Evolutionary conservation across 306 rosid genomes (phyloP).

Genomic region (Alnus glutinosa): DNA sequence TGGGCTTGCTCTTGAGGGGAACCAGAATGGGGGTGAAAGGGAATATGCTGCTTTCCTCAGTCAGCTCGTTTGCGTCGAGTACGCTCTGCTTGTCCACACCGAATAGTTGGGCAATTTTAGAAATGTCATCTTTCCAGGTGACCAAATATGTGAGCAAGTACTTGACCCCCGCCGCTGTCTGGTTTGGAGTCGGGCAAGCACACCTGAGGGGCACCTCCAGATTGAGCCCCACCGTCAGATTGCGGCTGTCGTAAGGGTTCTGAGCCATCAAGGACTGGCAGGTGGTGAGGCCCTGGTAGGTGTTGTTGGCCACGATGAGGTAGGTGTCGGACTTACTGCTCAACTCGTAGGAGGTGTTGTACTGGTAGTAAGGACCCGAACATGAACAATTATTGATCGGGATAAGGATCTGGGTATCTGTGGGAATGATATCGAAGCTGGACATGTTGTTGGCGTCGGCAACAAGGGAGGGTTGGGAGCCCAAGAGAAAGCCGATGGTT

Average conservation of each 20-base stretch:
- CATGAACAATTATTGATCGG: slow-evolving; percentile 61
- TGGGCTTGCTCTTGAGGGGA: slow-evolving; percentile 47
- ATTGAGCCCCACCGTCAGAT: slow-evolving; percentile 18
- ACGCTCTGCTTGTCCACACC: slow-evolving; percentile 31
- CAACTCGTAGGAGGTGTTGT: slow-evolving; percentile 46
- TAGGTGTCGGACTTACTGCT: slow-evolving; percentile 34
- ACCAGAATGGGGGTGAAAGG: slow-evolving; percentile 55
- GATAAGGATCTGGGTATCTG: slow-evolving; percentile 33
- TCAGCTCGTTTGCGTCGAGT: slow-evolving; percentile 49
- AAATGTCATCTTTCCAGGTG: slow-evolving; percentile 18
- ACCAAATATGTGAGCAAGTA: slow-evolving; percentile 53
- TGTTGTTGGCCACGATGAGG: slow-evolving; percentile 51
- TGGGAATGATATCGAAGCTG: slow-evolving; percentile 35
- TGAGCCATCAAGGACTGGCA: slow-evolving; percentile 59
- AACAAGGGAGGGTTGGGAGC: slow-evolving; percentile 27
- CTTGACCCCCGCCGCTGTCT: slow-evolving; percentile 42
- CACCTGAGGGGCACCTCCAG: slow-evolving; percentile 62
- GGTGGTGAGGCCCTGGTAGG: slow-evolving; percentile 66
- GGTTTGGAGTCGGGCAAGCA: slow-evolving; percentile 58
- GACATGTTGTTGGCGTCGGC: slow-evolving; percentile 56
- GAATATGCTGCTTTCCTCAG: background rate
- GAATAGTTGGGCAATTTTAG: slow-evolving; percentile 38
- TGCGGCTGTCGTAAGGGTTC: slow-evolving; percentile 11
- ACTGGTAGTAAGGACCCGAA: slow-evolving; percentile 40
- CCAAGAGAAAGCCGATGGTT: slow-evolving; percentile 44